Base-by-base conservation (phyloP, 805 yeast genomes). In the Pichia deserticola region DNA sequence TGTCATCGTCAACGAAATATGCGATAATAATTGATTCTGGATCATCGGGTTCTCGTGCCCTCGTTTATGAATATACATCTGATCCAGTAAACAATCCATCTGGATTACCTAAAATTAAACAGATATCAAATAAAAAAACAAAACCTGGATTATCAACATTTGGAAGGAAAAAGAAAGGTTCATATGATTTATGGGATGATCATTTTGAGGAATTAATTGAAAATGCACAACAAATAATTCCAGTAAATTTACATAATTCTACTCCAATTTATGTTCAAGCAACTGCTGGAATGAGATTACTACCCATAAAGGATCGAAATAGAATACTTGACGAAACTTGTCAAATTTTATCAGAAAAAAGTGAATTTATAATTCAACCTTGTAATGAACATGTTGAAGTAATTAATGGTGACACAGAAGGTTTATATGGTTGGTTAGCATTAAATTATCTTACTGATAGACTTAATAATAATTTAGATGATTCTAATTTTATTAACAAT, bases 1-100 rank as follows among this genome's bases (percentile, higher is more conserved):
- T 39, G 43, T 39, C 48, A 28, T 5, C 39, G 1, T 10, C 42
- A 11, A 27, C 43, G 8, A 60, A 73, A 45, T 90, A 87, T 70
- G 97, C 96, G 30, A 83, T 93, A 33, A 95, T 92, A 13, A 77
- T 92, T 3, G 99, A 92, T 66, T 89, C 97, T 0, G 99, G 99
- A 1, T 89, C 97, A 1, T 86, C 96, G 0, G 99, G 99, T 1
- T 89, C 97, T 5, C 72, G 99, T 47, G 75, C 86, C 13, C 90
- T 88, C 64, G 78, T 92, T 10, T 92, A 87, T 63, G 73, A 76
- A 52, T 92, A 97, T 97, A 75, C 76, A 12, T 63, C 61, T 20
- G 57, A 60, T 32, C 53, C 67, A 1, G 13, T 28, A 1, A 48
- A 64, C 4, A 72, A 74, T 32, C 62, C 65, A 0, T 12, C 35